These are phyloP conservation scores for Staphylotrichum tortipilum DNA, from an alignment of 495 filamentous ascomycete species.

Conservation along the genomic window DNA sequence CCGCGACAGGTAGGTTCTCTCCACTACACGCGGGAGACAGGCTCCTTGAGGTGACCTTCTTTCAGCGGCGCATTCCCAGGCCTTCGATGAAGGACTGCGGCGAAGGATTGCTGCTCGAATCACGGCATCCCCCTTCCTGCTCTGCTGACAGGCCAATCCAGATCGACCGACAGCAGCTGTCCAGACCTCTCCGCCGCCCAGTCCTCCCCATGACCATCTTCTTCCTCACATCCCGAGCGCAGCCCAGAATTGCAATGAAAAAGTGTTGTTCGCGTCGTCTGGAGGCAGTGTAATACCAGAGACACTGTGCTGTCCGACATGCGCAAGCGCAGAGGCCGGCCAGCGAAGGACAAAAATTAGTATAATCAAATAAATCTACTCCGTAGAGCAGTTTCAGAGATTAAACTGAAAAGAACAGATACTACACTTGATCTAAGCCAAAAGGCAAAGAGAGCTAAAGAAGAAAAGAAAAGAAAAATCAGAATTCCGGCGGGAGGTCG, in stretches of 20 bases:
- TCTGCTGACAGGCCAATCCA: too few species aligned
- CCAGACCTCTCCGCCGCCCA: too few species aligned
- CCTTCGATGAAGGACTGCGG: too few species aligned
- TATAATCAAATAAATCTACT: constrained; percentile 70
- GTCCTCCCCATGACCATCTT: background rate
- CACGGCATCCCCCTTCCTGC: too few species aligned
- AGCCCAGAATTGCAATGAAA: constrained; percentile 24
- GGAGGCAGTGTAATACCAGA: constrained; percentile 29
- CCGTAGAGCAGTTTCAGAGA: constrained; percentile 59
- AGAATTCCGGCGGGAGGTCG: constrained; percentile 10
- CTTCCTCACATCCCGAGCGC: constrained; percentile 25
- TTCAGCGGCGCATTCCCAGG: too few species aligned
- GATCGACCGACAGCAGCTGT: too few species aligned
- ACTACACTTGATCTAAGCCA: constrained; percentile 99
- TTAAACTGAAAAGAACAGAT: constrained; percentile 99
- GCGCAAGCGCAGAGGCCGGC: constrained; percentile 40
- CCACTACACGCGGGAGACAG: too few species aligned
- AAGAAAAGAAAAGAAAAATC: constrained; percentile 27
- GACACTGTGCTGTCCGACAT: constrained; percentile 22
- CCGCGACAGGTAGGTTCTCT: too few species aligned
- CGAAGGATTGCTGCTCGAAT: too few species aligned
- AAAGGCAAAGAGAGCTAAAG: constrained; percentile 51
- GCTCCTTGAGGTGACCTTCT: too few species aligned
- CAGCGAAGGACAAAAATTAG: constrained; percentile 56
- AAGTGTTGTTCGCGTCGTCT: constrained; percentile 23